Evolutionary conservation across 495 filamentous ascomycete species (phyloP), one percentile per base, ranked within the genome.

Genomic region (Jackrogersella multiformis): DNA sequence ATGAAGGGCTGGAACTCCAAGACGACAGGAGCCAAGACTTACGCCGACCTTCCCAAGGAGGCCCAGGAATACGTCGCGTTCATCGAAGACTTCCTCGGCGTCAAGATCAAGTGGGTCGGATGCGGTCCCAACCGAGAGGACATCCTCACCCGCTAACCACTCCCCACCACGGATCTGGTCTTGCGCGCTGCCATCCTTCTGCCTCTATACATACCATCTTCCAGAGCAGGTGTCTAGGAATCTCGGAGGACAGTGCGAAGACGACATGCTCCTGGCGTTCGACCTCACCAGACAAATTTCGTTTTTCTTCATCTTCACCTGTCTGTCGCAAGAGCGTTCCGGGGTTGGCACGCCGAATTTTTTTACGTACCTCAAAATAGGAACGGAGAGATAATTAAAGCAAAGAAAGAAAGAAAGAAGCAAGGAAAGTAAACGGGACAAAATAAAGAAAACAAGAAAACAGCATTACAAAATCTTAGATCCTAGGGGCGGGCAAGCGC

Each of bases 1-100:
- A 77, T 96, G 58, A 84, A 87, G 20, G 93, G 93, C 38, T 97
- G 94, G 94, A 84, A 91, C 68, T 82, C 74, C 61, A 83, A 85
- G 30, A 96, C 89, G 9, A 90, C 74, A 2, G 55, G 69, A 7
- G 69, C 65, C 39, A 76, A 74, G 71, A 74, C 21, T 1, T 70
- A 56, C 32, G 85, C 88, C 51, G 86, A 91, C 36, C 78, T 97
- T 28, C 93, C 93, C n/a, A 74, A 78, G 64, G 87, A 92, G 66
- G 92, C 93, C 26, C 84, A 82, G 58, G 84, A 85, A 0, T 96
- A 96, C 59, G 80, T 96, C 62, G 81, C 87, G 72, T 93, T 90
- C 56, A 73, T 73, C 45, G 93, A 96, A 80, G 78, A 86, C 69
- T 89, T 88, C 68, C 78, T 92, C 15, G 91, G 87, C 28, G 88